A percentile compares a stretch with the other conserved stretches of the same genome.
Conservation (phyloP, 1,284 basidiomycete species). For the Ceratobasidium sp. region DNA sequence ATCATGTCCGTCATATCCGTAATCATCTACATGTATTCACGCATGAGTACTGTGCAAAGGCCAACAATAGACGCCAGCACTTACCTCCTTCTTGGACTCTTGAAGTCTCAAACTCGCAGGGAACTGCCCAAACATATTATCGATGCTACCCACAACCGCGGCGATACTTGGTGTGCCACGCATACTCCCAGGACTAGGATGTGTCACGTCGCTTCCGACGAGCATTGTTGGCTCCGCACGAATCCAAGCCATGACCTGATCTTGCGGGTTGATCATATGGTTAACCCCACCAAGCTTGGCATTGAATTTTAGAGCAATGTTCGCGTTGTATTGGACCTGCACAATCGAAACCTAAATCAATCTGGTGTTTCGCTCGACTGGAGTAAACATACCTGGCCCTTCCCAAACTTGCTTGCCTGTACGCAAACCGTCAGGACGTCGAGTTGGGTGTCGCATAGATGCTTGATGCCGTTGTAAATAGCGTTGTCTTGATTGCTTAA, state of each 20-base stretch:
- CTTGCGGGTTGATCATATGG: conserved; percentile 67
- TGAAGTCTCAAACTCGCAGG: conserved; percentile 81
- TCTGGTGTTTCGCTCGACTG: neutral
- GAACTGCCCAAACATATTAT: conserved; percentile 74
- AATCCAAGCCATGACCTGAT: conserved; percentile 68
- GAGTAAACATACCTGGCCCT: conserved; percentile 63
- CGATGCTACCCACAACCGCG: conserved; percentile 80
- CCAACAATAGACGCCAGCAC: conserved; percentile 43
- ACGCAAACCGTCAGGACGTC: conserved; percentile 79
- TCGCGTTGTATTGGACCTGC: conserved; percentile 79
- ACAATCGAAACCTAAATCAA: neutral
- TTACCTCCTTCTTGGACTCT: conserved; percentile 78
- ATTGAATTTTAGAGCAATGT: conserved; percentile 83
- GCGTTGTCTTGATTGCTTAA: conserved; percentile 76
- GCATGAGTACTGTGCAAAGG: neutral
- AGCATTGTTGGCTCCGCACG: conserved; percentile 75
- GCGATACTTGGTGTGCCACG: conserved; percentile 79
- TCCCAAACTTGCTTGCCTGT: conserved; percentile 72
- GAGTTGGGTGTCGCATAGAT: conserved; percentile 73
- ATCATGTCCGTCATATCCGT: conserved; percentile 78
- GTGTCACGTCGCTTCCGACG: conserved; percentile 87
- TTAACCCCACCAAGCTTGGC: conserved; percentile 86
- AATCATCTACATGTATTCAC: conserved; percentile 70
- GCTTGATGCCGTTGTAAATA: conserved; percentile 78
- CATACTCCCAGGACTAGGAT: conserved; percentile 64